Evolutionary conservation across 768 basidiomycete species (phyloP).

Genomic region (Asterophora lycoperdoides): DNA sequence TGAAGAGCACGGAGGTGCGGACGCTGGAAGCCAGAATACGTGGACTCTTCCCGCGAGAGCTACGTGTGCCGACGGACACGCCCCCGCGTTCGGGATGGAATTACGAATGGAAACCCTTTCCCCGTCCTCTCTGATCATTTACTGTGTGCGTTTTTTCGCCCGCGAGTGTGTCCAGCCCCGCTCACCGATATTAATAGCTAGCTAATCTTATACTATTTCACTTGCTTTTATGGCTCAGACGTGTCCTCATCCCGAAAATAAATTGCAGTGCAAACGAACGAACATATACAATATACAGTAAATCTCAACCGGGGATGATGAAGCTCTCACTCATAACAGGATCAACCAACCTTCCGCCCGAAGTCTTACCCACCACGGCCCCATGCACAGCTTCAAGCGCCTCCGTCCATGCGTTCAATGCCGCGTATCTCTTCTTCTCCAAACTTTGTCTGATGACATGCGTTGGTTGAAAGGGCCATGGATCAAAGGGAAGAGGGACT

Average conservation of each 20-base stretch:
- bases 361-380: constrained; percentile 72
- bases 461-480: neutral
- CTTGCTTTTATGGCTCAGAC: neutral
- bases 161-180: neutral
- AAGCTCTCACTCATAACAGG: constrained; percentile 20
- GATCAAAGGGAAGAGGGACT: constrained; percentile 26
- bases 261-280: neutral
- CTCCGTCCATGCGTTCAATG: constrained; percentile 78
- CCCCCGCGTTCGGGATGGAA: constrained; percentile 80
- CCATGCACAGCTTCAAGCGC: constrained; percentile 74
- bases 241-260: neutral
- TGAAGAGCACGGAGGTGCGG: constrained; percentile 63
- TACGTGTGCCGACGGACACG: constrained; percentile 82
- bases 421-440: constrained; percentile 81
- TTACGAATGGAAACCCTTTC: constrained; percentile 76
- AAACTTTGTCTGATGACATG: constrained; percentile 62
- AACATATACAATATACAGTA: constrained; percentile 4
- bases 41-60: constrained; percentile 84
- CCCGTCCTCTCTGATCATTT: constrained; percentile 39
- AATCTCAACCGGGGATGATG: constrained; percentile 12
- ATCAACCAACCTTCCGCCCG: constrained; percentile 35
- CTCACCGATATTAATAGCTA: neutral
- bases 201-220: neutral
- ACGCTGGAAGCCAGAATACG: constrained; percentile 73
- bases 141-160: constrained; percentile 14